A percentile compares a stretch with the other conserved stretches of the same genome.
These are phyloP conservation scores for Mycena haematopus DNA, from an alignment of 768 basidiomycete genomes.

Conservation along the genomic window DNA sequence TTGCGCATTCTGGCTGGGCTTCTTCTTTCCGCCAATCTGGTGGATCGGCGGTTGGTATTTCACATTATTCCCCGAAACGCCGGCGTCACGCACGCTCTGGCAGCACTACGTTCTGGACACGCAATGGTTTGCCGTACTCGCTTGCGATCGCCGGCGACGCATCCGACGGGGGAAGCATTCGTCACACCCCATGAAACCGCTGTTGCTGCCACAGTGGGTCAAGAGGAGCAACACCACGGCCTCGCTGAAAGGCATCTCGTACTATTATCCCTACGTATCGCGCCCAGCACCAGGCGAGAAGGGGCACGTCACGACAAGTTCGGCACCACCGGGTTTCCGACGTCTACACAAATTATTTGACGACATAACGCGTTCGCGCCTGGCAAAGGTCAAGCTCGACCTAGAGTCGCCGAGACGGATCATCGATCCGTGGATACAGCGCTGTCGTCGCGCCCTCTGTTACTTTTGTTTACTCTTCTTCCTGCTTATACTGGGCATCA, in stretches of 20 bases:
- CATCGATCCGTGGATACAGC: conserved; percentile 30
- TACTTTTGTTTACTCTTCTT: conserved; percentile 18
- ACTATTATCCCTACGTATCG: conserved; percentile 32
- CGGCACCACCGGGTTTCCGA: conserved; percentile 18
- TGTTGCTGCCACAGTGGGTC: conserved; percentile 30
- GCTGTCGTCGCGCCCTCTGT: conserved; percentile 28
- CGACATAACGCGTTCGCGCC: conserved; percentile 21
- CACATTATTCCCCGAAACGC: conserved; percentile 27
- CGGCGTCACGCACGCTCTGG: conserved; percentile 25
- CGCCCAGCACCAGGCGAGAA: conserved; percentile 21
- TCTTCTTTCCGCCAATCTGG: conserved; percentile 29
- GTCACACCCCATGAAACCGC: conserved; percentile 6
- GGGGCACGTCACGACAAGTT: conserved; percentile 20
- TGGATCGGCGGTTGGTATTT: conserved; percentile 32
- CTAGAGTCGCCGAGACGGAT: conserved; percentile 26
- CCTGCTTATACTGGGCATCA: conserved; percentile 20
- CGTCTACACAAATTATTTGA: conserved; percentile 23
- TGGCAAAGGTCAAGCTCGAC: conserved; percentile 19
- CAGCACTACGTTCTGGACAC: conserved; percentile 28
- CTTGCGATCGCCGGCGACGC: conserved; percentile 9
- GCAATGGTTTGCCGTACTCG: conserved; percentile 26
- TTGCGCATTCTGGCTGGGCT: conserved; percentile 31
- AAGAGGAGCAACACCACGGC: conserved; percentile 16
- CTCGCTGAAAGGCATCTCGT: conserved; percentile 29
- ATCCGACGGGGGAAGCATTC: not conserved